Evolutionary conservation across 176 grass and related monocot species (phyloP).

Genomic region (Poa annua): DNA sequence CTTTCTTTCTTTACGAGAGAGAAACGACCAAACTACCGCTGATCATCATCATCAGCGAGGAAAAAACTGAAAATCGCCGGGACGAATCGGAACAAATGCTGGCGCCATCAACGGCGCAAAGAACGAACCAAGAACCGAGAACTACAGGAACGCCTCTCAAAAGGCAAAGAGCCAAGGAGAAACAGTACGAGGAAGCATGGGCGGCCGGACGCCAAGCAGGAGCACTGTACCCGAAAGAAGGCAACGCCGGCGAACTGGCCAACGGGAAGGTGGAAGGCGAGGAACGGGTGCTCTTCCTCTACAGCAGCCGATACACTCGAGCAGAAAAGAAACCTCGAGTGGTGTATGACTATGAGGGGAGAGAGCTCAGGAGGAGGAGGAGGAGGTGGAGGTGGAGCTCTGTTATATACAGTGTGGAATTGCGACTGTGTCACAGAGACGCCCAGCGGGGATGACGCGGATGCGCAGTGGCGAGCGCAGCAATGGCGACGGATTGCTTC

Average conservation of each 20-base stretch:
- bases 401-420: constrained; percentile 36
- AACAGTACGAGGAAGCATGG: not conserved
- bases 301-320: not conserved
- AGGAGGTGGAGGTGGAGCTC: not conserved
- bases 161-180: not conserved
- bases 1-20: not conserved
- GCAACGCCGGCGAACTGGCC: not conserved
- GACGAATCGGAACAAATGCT: constrained; percentile 41
- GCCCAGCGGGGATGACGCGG: not conserved
- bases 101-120: not conserved
- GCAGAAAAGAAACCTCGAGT: not conserved
- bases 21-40: not conserved
- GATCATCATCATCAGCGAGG: constrained; percentile 26
- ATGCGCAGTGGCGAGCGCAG: constrained; percentile 10
- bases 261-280: not conserved
- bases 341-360: not conserved
- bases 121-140: not conserved
- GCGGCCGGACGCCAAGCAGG: not conserved
- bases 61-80: not conserved
- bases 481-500: constrained; percentile 39
- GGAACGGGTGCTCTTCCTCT: not conserved
- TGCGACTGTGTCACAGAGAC: not conserved
- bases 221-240: not conserved
- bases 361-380: too few species aligned
- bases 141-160: not conserved